A percentile compares a stretch with the other conserved stretches of the same genome.
Conservation (phyloP, 1,284 basidiomycete genomes). For the Ustilago crameri region DNA sequence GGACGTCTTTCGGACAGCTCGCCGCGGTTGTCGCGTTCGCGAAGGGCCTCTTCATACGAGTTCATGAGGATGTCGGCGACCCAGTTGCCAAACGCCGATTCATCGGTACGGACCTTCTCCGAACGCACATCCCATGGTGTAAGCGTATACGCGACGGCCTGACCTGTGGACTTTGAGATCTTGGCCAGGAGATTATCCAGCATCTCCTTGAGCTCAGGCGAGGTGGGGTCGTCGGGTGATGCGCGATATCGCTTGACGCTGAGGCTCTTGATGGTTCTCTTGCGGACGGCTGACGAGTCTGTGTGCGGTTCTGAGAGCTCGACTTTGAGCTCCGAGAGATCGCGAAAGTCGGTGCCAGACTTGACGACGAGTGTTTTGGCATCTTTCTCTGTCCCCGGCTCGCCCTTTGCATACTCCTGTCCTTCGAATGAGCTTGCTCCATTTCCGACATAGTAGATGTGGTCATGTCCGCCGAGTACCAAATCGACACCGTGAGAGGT, state of each 20-base stretch:
- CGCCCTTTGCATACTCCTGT: slow-evolving; percentile 73
- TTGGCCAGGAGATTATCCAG: slow-evolving; percentile 77
- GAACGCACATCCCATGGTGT: slow-evolving; percentile 81
- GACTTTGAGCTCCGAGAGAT: slow-evolving; percentile 80
- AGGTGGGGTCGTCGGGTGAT: slow-evolving; percentile 75
- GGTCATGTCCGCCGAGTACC: slow-evolving; percentile 89
- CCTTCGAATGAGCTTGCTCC: slow-evolving; percentile 80
- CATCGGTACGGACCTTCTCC: slow-evolving; percentile 76
- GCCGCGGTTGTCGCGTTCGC: slow-evolving; percentile 72
- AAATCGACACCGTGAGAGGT: slow-evolving; percentile 82
- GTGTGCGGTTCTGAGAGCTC: slow-evolving; percentile 74
- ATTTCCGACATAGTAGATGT: slow-evolving; percentile 83
- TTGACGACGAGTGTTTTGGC: slow-evolving; percentile 74
- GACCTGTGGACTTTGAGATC: slow-evolving; percentile 76
- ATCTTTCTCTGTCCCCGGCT: slow-evolving; percentile 80
- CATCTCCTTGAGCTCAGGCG: slow-evolving; percentile 74
- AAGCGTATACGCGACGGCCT: slow-evolving; percentile 76
- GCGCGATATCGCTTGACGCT: slow-evolving; percentile 77
- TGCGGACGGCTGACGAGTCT: slow-evolving; percentile 73
- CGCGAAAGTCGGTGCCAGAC: slow-evolving; percentile 89
- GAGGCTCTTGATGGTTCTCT: slow-evolving; percentile 76
- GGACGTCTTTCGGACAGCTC: slow-evolving; percentile 32
- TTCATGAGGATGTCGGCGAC: slow-evolving; percentile 86
- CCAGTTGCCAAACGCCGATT: slow-evolving; percentile 87
- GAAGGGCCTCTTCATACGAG: slow-evolving; percentile 83